Conservation (phyloP, 495 filamentous ascomycete genomes). For the Podospora fimiseda region DNA sequence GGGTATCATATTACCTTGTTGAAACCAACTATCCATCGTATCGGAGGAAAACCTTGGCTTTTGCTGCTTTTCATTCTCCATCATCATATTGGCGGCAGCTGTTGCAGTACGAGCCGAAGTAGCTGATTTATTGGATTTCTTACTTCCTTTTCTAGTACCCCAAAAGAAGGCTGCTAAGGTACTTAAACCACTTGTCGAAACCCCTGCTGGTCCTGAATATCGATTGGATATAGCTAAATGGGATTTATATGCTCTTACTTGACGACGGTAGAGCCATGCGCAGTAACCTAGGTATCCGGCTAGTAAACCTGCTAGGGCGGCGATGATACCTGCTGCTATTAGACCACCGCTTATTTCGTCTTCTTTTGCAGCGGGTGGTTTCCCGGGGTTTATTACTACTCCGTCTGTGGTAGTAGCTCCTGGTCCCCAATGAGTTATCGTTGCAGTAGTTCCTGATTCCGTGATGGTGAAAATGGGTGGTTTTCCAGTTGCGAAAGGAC, state of each 20-base stretch:
- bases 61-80: conserved; percentile 18
- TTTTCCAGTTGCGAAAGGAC: conserved; percentile 63
- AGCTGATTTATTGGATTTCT: conserved; percentile 17
- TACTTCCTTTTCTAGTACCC: conserved; percentile 13
- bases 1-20: no score
- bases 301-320: conserved; percentile 51
- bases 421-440: conserved; percentile 36
- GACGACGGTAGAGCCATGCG: conserved; percentile 61
- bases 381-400: neutral
- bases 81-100: neutral
- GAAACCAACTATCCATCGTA: conserved; percentile 23
- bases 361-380: neutral
- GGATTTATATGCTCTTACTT: conserved; percentile 53
- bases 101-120: neutral
- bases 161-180: conserved; percentile 20
- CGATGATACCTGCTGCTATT: conserved; percentile 58
- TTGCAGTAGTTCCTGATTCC: conserved; percentile 49
- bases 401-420: conserved; percentile 30
- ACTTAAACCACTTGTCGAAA: conserved; percentile 4
- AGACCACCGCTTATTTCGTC: conserved; percentile 31
- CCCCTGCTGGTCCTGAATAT: conserved; percentile 20
- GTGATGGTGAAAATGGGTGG: conserved; percentile 60
- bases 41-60: conserved; percentile 13
- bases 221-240: conserved; percentile 54
- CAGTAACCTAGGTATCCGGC: conserved; percentile 64